phyloP scores from a whole-genome alignment of 1,139 yeast species.

The Suhomyces panamericanus region DNA sequence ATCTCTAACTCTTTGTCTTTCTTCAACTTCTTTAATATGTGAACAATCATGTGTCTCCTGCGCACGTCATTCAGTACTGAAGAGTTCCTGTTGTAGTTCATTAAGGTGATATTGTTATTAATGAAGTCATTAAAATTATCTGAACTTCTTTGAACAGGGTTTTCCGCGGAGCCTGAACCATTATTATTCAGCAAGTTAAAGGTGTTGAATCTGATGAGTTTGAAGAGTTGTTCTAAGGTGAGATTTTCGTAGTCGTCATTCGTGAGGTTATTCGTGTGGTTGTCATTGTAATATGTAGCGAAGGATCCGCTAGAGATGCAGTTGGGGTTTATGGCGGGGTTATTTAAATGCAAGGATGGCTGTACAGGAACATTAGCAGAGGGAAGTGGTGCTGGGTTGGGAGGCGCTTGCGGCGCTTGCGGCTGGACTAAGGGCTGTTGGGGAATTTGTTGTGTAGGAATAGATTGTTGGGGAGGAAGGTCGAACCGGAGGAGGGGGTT shows the following conservation, averaged over 20 bases:
- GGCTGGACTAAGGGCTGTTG: conserved; percentile 7
- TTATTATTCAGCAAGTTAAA: conserved; percentile 2
- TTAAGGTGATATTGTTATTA: conserved; percentile 9
- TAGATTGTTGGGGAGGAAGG: conserved; percentile 7
- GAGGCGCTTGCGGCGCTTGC: conserved; percentile 1
- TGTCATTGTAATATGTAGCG: conserved; percentile 23
- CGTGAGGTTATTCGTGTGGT: conserved; percentile 30
- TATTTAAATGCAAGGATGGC: conserved; percentile 15
- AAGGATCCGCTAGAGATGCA: conserved; percentile 14
- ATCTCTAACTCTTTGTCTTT: conserved; percentile 41
- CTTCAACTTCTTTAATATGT: conserved; percentile 39
- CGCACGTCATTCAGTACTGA: conserved; percentile 34
- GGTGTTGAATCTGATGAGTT: conserved; percentile 23
- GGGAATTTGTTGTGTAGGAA: conserved; percentile 7
- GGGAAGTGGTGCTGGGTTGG: neutral
- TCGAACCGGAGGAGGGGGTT: conserved; percentile 3
- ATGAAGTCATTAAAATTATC: conserved; percentile 1
- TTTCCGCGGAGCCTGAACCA: neutral
- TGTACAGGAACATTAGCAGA: conserved; percentile 3
- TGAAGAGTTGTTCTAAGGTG: conserved; percentile 40
- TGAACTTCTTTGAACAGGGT: neutral
- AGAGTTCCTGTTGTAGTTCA: conserved; percentile 13
- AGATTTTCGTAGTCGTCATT: conserved; percentile 44
- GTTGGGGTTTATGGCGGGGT: conserved; percentile 21
- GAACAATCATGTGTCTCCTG: conserved; percentile 38